Evolutionary conservation across 257 asterid species (phyloP), one percentile per base, ranked within the genome.

Genomic region (Plantago ovata): DNA sequence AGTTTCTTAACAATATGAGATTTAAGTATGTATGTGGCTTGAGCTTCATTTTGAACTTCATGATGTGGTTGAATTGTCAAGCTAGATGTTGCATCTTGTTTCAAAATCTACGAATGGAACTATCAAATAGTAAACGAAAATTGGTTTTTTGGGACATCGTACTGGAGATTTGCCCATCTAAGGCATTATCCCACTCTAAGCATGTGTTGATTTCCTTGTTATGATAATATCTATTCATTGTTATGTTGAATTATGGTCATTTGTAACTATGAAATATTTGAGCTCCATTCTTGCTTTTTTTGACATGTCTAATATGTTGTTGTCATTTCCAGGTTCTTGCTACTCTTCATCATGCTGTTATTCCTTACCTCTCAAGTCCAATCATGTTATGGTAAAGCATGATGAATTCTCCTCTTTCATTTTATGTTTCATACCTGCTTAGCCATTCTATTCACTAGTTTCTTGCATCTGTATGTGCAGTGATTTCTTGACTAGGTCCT

Each of bases 401-500:
- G 53, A 69, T 45, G 38, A 42, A 38, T 63, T 9, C 9, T 3
- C 18, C 13, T n/a, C 44, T 38, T 18, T 12, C 23, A 7, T 14
- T 53, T 24, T 36, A 12, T 13, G 16, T 50, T 13, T 4, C 6
- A 50, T 20, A 9, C 38, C 18, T 22, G 6, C 23, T 9, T 10
- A 20, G 13, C 11, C 21, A 33, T 54, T 39, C 18, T 42, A 28
- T 28, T 62, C 39, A 71, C 23, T 33, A 50, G n/a, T 63, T 56
- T 56, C 42, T 32, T 47, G 13, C 36, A 64, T 53, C 33, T 67
- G 38, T 41, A 21, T 49, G 13, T 78, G 79, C 88, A 91, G 98
- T 79, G 98, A 91, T 76, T 92, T 92, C 84, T 82, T 92, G 85
- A 88, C 95, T 16, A 82, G 78, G 56, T 92, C 98, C 32, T 88